Evolutionary conservation across 257 asterid species (phyloP).

Genomic region (Penstemon eatonii): DNA sequence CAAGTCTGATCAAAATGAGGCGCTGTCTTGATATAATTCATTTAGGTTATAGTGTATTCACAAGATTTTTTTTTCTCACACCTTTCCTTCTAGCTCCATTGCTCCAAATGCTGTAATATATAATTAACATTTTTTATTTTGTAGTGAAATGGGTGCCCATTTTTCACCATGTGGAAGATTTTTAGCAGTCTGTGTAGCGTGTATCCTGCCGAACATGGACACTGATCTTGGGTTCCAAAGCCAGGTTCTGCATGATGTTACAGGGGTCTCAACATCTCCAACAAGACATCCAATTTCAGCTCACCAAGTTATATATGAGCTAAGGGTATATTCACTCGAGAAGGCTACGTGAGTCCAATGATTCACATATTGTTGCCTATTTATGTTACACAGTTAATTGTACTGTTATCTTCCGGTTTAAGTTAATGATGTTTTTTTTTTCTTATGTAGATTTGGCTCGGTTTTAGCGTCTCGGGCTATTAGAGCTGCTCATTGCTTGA

Average conservation of each 20-base stretch:
- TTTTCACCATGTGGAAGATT: constrained; percentile 97
- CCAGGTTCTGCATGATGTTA: constrained; percentile 59
- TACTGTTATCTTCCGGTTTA: constrained; percentile 15
- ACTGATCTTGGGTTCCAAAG: constrained; percentile 69
- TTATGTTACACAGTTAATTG: constrained; percentile 18
- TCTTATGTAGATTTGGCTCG: constrained; percentile 64
- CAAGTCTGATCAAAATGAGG: constrained; percentile 12
- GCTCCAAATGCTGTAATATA: constrained; percentile 14
- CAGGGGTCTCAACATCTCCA: constrained; percentile 85
- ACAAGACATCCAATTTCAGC: constrained; percentile 94
- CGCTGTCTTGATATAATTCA: no score
- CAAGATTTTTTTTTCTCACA: neutral
- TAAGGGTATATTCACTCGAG: constrained; percentile 91
- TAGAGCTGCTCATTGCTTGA: constrained; percentile 99
- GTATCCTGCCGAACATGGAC: constrained; percentile 76
- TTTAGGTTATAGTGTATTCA: neutral
- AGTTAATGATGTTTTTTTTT: constrained; percentile 26
- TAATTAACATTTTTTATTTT: neutral
- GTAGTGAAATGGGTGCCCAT: constrained; percentile 98
- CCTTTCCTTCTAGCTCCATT: constrained; percentile 18
- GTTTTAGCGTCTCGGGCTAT: constrained; percentile 88
- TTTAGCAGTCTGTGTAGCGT: constrained; percentile 96
- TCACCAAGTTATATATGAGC: constrained; percentile 88
- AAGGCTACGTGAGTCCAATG: constrained; percentile 71
- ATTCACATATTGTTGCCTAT: constrained; percentile 2